Evolutionary conservation across 1,284 basidiomycete genomes (phyloP).

Genomic region (Pascua guehoae): DNA sequence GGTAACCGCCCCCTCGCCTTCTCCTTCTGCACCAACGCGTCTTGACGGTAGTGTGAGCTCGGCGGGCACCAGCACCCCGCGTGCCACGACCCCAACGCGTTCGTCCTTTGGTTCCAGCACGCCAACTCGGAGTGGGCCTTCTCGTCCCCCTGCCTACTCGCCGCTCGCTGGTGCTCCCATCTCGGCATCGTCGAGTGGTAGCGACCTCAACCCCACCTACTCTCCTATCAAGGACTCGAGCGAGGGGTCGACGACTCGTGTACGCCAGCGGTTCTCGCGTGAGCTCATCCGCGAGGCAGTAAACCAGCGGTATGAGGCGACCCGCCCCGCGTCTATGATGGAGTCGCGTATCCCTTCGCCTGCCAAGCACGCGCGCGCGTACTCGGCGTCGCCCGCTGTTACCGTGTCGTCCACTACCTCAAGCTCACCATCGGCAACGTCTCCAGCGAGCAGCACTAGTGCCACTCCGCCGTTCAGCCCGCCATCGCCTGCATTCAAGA

Average conservation of each 20-base stretch:
- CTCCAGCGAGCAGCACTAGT: background rate
- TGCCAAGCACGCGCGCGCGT: background rate
- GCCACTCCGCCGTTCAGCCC: background rate
- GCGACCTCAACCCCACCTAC: no score
- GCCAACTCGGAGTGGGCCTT: background rate
- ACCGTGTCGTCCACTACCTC: background rate
- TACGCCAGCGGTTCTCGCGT: constrained; percentile 48
- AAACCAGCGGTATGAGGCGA: constrained; percentile 26
- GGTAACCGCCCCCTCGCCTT: no score
- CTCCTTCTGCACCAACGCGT: no score
- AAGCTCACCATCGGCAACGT: background rate
- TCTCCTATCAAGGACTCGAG: constrained; percentile 14
- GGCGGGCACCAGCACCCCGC: no score
- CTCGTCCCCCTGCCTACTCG: background rate
- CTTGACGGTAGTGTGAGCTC: no score
- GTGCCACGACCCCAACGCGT: background rate
- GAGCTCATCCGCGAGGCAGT: constrained; percentile 47
- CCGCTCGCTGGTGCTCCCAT: background rate
- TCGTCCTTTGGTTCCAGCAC: background rate
- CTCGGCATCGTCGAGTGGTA: background rate
- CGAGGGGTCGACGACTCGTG: constrained; percentile 21
- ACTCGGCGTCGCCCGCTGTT: background rate
- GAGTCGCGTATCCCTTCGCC: constrained; percentile 12
- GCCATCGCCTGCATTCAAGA: constrained; percentile 1
- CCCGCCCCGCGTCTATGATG: constrained; percentile 12